Base-by-base conservation (phyloP, 495 filamentous ascomycete species). In the Pyrenula massariospora region DNA sequence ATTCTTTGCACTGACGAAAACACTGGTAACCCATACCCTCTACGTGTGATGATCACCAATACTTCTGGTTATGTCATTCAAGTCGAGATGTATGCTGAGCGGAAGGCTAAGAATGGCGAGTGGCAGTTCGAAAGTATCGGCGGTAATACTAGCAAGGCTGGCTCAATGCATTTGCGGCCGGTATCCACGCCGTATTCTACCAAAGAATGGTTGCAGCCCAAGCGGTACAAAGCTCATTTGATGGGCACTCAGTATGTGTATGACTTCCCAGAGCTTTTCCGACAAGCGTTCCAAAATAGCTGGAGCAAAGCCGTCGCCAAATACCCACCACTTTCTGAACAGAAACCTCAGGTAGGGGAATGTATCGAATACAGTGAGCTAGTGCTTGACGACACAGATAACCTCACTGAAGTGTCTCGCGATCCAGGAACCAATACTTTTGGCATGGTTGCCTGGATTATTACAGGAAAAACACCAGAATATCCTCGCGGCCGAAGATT, bases 181-280 rank as follows among this genome's bases (percentile, higher is more conserved):
- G 92, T 96, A 48, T 85, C 83, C 25, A 89, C 93, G 8, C 93
- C 93, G 22, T 97, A 98, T 73, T 86, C 91, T 24, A 95, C 92
- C 63, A 98, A 97, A 80, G 94, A 96, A 67, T 95, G 91, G 85
- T 77, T 97, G 59, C 93, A 98, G 74, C 93, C 93, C 59, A 98
- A 97, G 83, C 82, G 93, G 57, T 97, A 97, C 84, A 97, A 94
- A 83, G 93, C 93, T 53, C 93, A 98, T 70, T 68, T 98, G 55
- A 96, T 97, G 91, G 93, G 93, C 62, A 98, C 93, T 19, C 93
- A 98, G 69, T 98, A 96, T 62, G 94, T 96, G 57, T 98, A 98
- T 69, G 93, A 98, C 76, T 98, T 98, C 87, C 93, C 93, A 8
- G 94, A 98, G 77, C 85, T 98, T 25, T 98, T 98, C 87, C 81